phyloP scores from a whole-genome alignment of 2,329 filamentous ascomycete species.

The Verticillium zaregamsianum region DNA sequence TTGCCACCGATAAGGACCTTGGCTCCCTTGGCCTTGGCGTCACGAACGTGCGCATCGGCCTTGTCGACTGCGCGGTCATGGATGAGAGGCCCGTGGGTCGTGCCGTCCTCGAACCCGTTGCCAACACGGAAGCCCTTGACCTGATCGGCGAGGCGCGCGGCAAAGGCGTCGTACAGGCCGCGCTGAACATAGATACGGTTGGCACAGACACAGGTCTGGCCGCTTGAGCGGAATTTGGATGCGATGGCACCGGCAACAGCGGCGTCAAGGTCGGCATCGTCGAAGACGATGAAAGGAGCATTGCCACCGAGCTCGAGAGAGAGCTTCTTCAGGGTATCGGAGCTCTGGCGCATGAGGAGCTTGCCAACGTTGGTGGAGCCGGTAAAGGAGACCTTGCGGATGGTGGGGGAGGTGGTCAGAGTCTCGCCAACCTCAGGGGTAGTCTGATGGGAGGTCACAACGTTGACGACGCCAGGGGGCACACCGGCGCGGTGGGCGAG shows the following conservation, averaged over 20 bases:
- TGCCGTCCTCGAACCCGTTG: constrained; percentile 63
- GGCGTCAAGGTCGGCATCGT: constrained; percentile 83
- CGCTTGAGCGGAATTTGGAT: constrained; percentile 90
- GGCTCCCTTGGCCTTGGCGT: constrained; percentile 74
- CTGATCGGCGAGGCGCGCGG: constrained; percentile 63
- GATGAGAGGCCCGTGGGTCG: constrained; percentile 80
- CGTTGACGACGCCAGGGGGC: constrained; percentile 84
- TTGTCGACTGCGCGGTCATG: constrained; percentile 79
- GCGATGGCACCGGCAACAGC: constrained; percentile 80
- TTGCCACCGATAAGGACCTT: constrained; percentile 73
- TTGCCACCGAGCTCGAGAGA: constrained; percentile 94
- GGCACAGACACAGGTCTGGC: constrained; percentile 92
- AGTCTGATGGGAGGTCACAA: constrained; percentile 76
- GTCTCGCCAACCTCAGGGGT: constrained; percentile 73
- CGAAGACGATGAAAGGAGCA: constrained; percentile 94
- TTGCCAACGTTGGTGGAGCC: constrained; percentile 69
- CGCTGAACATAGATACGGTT: constrained; percentile 79
- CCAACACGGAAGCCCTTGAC: constrained; percentile 74
- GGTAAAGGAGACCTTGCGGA: constrained; percentile 93
- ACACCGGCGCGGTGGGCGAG: constrained; percentile 83
- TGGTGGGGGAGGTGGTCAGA: constrained; percentile 69
- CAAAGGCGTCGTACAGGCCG: constrained; percentile 74
- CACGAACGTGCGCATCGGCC: constrained; percentile 73
- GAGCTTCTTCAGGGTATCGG: constrained; percentile 74
- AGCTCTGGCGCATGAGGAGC: constrained; percentile 83